Base-by-base conservation (phyloP, 129 eudicot genomes). In the Tagetes patula region DNA sequence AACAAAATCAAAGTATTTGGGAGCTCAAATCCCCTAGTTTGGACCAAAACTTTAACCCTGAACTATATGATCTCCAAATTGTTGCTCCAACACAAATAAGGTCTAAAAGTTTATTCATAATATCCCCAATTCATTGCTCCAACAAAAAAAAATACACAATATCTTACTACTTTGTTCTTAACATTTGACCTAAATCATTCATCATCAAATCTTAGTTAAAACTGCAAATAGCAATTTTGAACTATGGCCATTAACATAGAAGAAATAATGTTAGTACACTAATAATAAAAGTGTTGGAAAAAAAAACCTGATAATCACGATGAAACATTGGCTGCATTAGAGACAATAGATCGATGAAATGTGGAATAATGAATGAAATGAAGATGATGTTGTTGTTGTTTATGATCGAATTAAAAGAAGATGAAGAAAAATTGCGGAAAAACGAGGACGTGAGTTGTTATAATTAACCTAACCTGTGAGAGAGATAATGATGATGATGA, bases 401-500 rank as follows among this genome's bases (percentile, higher is more conserved):
- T 52, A 37, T 41, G 40, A 75, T 31, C 46, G 41, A 66, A 54
- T n/a, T 20, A 52, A 31, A 38, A 6, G 45, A 8, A 1, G 41
- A 48, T 74, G 71, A 47, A 48, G 27, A 39, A 48, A 12, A 39
- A 63, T 64, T 31, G 45, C 71, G 9, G 39, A 49, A 12, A 52
- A 30, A 40, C 48, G n/a, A 20, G 76, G 30, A 42, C 41, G 9
- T 37, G 8, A 4, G 45, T 14, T 20, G 27, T 20, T 20, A 20
- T 20, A 20, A 20, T 20, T 20, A 20, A 20, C 27, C 27, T 20
- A 20, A 6, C n/a, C 10, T 37, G 64, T 37, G 48, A 6, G 73
- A 33, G 30, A 75, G 47, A 67, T 34, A 31, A 27, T 10, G 48
- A 53, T 39, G 73, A 66, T 65, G 66, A 76, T 67, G 50, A 46